Percentiles rank a stretch among this genome's conserved stretches.
Conservation (phyloP, 345 rosid species). For the Acer campestre region DNA sequence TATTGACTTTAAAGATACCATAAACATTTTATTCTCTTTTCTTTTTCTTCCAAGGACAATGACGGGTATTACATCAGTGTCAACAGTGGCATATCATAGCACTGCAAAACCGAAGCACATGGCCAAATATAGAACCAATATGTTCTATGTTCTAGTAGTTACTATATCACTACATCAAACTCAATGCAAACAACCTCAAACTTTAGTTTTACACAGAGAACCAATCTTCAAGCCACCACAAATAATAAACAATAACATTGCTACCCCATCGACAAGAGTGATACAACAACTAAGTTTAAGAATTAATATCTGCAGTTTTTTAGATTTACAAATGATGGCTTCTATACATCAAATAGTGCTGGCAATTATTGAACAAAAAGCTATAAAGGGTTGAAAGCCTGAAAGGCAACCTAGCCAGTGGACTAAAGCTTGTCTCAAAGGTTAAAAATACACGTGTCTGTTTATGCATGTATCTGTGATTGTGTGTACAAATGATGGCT, state of each 20-base stretch:
- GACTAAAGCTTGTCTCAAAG: background rate
- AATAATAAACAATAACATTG: background rate
- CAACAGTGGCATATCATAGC: constrained; percentile 3
- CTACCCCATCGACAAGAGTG: background rate
- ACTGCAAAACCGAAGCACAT: constrained; percentile 46
- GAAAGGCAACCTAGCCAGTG: background rate
- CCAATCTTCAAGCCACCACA: too few species aligned
- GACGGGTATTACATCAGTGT: too few species aligned
- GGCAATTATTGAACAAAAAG: background rate
- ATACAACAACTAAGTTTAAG: background rate
- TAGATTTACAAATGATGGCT: background rate
- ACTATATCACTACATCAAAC: background rate
- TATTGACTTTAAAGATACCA: too few species aligned
- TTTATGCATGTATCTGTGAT: background rate
- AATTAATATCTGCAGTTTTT: background rate
- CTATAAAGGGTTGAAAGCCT: background rate
- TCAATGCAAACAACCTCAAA: background rate
- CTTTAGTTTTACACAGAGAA: background rate
- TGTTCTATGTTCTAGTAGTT: background rate
- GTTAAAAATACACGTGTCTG: background rate
- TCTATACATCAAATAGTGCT: background rate
- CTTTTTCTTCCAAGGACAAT: too few species aligned
- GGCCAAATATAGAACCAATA: background rate
- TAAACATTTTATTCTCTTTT: too few species aligned
- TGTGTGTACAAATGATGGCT: background rate